Conservation (phyloP, 2,329 filamentous ascomycete species). For the Neospermospora avenae region DNA sequence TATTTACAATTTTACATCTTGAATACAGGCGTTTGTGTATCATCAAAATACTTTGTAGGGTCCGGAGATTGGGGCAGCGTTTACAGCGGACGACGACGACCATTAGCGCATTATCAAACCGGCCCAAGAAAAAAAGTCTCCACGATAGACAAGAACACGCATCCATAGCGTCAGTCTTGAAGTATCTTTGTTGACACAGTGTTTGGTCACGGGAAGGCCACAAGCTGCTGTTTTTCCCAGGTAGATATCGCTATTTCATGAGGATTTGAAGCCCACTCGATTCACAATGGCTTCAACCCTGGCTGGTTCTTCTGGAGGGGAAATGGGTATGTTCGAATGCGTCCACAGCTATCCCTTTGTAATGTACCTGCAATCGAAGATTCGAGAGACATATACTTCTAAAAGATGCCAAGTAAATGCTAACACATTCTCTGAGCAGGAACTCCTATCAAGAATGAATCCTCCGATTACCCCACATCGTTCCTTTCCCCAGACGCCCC, state of each 20-base stretch:
- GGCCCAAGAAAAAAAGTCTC: not conserved
- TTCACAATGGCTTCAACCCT: not conserved
- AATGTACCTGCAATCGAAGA: not conserved
- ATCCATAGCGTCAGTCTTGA: not conserved
- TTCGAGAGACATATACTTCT: not conserved
- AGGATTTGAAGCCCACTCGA: no score
- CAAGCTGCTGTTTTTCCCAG: not conserved
- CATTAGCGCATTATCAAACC: not conserved
- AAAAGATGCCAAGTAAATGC: not conserved
- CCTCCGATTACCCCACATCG: slow-evolving; percentile 3
- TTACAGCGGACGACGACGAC: not conserved
- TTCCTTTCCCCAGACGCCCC: slow-evolving; percentile 2
- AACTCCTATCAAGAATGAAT: slow-evolving; percentile 13
- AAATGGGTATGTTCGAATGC: not conserved
- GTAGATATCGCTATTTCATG: not conserved
- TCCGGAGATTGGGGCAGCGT: slow-evolving; percentile 1
- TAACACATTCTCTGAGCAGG: not conserved
- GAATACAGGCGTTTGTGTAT: slow-evolving; percentile 1
- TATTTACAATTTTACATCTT: not conserved
- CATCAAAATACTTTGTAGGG: not conserved
- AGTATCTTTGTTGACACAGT: not conserved
- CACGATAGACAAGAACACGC: no score
- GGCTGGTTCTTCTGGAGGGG: not conserved
- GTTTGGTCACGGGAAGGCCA: not conserved
- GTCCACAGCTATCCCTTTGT: not conserved